A percentile compares a stretch with the other conserved stretches of the same genome.
These are phyloP conservation scores for Cryptococcus jaspeensis DNA, from an alignment of 1,284 basidiomycete genomes.

Conservation along the genomic window DNA sequence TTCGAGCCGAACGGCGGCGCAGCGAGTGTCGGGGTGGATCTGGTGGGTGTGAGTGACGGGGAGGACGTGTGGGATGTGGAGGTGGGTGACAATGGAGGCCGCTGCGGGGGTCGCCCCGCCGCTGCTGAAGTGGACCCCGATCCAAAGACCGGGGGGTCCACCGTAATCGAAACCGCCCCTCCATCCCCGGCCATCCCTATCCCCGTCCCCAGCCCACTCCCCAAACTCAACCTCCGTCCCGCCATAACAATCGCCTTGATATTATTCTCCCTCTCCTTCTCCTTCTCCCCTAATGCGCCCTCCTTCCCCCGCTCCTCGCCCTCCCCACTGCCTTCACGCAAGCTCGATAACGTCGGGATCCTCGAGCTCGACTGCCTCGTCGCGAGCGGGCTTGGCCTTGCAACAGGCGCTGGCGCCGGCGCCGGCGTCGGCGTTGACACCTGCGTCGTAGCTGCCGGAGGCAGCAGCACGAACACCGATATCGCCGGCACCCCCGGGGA, in stretches of 20 bases:
- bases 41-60: neutral
- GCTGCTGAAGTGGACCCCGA: neutral
- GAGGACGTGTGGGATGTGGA: neutral
- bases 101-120: neutral
- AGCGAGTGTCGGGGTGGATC: neutral
- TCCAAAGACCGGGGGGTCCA: neutral
- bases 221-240: constrained; percentile 39
- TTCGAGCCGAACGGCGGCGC: constrained; percentile 15
- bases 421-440: too few species aligned
- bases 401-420: too few species aligned
- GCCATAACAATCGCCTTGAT: constrained; percentile 12
- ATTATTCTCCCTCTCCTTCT: neutral
- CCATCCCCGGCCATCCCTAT: constrained; percentile 6
- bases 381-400: neutral
- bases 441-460: too few species aligned
- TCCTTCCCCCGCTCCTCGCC: neutral
- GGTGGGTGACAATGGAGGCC: constrained; percentile 1
- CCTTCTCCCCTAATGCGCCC: neutral
- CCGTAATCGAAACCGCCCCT: neutral
- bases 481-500: too few species aligned
- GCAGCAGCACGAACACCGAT: too few species aligned
- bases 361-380: constrained; percentile 21
- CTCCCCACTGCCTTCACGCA: neutral
- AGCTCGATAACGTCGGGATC: neutral
- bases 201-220: constrained; percentile 35